Base-by-base conservation (phyloP, 140 eudicot species). In the Ambrosia hybrid region DNA sequence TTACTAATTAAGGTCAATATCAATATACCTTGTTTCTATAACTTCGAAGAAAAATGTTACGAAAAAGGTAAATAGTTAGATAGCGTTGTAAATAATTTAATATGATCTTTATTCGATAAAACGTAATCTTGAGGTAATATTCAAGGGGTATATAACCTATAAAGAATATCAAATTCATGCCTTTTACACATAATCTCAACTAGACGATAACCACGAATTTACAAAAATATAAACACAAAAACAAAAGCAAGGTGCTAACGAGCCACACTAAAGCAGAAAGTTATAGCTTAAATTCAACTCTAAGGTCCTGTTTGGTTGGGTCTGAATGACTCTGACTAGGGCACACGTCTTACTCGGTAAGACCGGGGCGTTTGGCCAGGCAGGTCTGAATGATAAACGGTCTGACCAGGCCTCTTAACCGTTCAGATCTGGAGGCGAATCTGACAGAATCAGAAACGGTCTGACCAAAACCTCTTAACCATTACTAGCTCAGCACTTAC, bases 161-260 rank as follows among this genome's bases (percentile, higher is more conserved):
- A 26, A 8, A 33, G 16, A 60, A 60, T 5, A 60, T 49, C 37
- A 73, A 9, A 45, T 46, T 72, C 49, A 9, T n/a, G 34, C 61
- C 58, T 45, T 21, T 13, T n/a, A 63, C 52, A 34, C 39, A 14
- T 12, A 39, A 15, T 9, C 41, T 16, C 64, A 36, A 15, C 62
- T 4, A n/a, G 4, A 64, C 39, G n/a, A 66, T 41, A 51, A 36
- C 71, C 51, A 69, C n/a, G 39, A 48, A 13, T 45, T 51, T 66
- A 4, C 52, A 48, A 33, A 14, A 34, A 51, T 51, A 73, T 60
- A 46, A 8, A 61, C 52, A 33, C 46, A 6, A 21, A 60, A 55
- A 21, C 33, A 66, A 67, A 21, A 57, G 10, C 49, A 52, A 52
- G 15, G 51, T 55, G 39, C 58, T 3, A 75, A 75, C 8, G 34